A percentile compares a stretch with the other conserved stretches of the same genome.
Evolutionary conservation across 2,329 filamentous ascomycete genomes (phyloP).

Genomic region (Ophiocordyceps robertsii): DNA sequence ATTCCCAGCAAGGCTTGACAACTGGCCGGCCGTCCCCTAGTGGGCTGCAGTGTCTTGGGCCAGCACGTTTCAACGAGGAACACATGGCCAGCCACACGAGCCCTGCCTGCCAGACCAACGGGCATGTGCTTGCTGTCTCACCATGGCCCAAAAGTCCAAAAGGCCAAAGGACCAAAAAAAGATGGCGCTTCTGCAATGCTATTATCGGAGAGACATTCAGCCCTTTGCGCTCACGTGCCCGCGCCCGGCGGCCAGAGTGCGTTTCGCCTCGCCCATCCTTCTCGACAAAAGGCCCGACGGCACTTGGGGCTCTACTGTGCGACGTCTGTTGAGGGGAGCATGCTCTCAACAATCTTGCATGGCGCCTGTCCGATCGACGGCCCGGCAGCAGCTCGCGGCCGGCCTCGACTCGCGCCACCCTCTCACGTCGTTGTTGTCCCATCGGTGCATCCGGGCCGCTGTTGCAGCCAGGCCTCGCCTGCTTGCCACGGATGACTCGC

Average conservation of each 20-base stretch:
- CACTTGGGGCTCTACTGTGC: not conserved
- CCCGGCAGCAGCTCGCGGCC: too few relatives aligned
- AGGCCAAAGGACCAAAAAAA: slow-evolving; percentile 1
- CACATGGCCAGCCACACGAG: slow-evolving; percentile 21
- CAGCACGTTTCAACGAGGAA: slow-evolving; percentile 22
- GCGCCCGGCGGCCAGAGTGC: not conserved
- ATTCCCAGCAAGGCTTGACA: slow-evolving; percentile 14
- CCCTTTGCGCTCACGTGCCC: slow-evolving; percentile 2
- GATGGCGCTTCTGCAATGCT: not conserved
- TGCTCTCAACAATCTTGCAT: too few relatives aligned
- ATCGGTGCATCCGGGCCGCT: too few relatives aligned
- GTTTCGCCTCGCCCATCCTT: not conserved
- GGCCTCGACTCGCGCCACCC: too few relatives aligned
- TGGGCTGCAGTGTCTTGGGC: slow-evolving; percentile 13
- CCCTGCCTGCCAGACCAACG: slow-evolving; percentile 3
- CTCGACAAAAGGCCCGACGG: not conserved
- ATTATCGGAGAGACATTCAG: slow-evolving; percentile 1
- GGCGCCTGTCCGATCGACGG: too few relatives aligned
- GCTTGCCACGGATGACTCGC: too few relatives aligned
- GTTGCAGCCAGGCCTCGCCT: too few relatives aligned
- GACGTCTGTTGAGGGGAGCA: not conserved
- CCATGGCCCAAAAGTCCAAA: not conserved
- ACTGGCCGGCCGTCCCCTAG: slow-evolving; percentile 16
- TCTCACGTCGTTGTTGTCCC: too few relatives aligned
- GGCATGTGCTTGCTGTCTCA: slow-evolving; percentile 8